phyloP scores from a whole-genome alignment of 2,329 filamentous ascomycete genomes.

The Ophiocordyceps robertsii region DNA sequence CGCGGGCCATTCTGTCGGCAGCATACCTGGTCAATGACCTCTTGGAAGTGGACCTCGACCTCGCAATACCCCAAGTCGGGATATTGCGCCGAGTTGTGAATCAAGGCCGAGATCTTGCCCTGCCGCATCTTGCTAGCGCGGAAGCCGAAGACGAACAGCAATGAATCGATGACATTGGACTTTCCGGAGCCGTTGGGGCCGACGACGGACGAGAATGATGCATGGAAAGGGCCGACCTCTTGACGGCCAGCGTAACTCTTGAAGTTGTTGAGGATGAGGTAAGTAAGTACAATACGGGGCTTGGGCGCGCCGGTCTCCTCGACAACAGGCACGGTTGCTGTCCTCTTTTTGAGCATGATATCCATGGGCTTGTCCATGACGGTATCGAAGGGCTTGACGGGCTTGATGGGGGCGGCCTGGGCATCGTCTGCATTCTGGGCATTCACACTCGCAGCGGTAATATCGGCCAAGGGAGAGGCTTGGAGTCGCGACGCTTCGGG shows the following conservation, averaged over 20 bases:
- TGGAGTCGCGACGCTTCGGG: conserved; percentile 38
- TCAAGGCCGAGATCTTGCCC: conserved; percentile 93
- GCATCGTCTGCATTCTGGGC: conserved; percentile 13
- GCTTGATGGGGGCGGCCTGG: conserved; percentile 42
- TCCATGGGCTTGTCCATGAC: conserved; percentile 84
- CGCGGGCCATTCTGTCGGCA: no score
- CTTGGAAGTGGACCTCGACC: conserved; percentile 91
- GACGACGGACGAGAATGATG: conserved; percentile 94
- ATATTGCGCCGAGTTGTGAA: conserved; percentile 86
- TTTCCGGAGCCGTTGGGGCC: conserved; percentile 97
- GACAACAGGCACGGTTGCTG: conserved; percentile 50
- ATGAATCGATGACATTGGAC: conserved; percentile 95
- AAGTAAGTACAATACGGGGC: conserved; percentile 81
- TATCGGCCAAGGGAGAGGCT: conserved; percentile 54
- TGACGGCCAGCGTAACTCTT: conserved; percentile 96
- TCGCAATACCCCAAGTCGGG: conserved; percentile 84
- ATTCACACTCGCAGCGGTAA: conserved; percentile 55
- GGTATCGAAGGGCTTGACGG: conserved; percentile 63
- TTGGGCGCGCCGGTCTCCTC: conserved; percentile 66
- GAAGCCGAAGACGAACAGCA: conserved; percentile 98
- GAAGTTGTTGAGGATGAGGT: conserved; percentile 89
- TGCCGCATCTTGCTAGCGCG: conserved; percentile 98
- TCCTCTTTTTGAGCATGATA: conserved; percentile 78
- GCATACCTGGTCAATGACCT: conserved; percentile 71
- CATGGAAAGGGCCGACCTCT: conserved; percentile 90